Evolutionary conservation across 805 yeast species (phyloP).

Genomic region (Wickerhamomyces canadensis): DNA sequence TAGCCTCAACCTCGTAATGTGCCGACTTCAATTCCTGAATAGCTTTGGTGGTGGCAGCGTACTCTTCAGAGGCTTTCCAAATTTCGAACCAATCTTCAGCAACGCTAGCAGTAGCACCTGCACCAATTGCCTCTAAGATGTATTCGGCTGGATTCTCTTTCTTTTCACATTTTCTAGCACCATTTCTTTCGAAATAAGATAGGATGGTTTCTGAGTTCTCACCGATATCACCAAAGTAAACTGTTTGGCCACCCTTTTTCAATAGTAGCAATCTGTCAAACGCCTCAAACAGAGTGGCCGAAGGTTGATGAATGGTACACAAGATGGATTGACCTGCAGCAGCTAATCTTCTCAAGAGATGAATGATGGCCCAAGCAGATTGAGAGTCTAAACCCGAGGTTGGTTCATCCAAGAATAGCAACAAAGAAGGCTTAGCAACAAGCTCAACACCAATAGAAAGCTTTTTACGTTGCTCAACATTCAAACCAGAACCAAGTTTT

Average conservation of each 20-base stretch:
- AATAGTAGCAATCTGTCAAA: conserved; percentile 30
- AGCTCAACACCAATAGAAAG: conserved; percentile 1
- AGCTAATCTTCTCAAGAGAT: conserved; percentile 37
- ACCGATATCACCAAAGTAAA: conserved; percentile 69
- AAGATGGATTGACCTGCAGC: conserved; percentile 1
- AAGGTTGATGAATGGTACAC: conserved; percentile 33
- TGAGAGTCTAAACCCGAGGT: conserved; percentile 1
- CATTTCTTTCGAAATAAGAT: conserved; percentile 44
- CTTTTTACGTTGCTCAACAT: conserved; percentile 1
- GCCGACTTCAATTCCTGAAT: conserved; percentile 11
- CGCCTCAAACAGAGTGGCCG: conserved; percentile 6
- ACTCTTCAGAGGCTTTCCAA: conserved; percentile 47
- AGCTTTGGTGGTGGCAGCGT: conserved; percentile 24
- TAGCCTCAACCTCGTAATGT: neutral
- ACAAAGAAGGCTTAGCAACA: conserved; percentile 1
- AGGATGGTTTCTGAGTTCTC: conserved; percentile 41
- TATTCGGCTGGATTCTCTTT: conserved; percentile 73
- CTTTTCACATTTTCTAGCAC: conserved; percentile 53
- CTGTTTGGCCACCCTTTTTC: conserved; percentile 68
- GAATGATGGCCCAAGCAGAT: conserved; percentile 12
- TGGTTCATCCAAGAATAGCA: conserved; percentile 1
- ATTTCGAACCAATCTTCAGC: conserved; percentile 54
- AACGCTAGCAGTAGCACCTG: conserved; percentile 63
- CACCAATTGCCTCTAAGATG: conserved; percentile 67
- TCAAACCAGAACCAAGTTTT: conserved; percentile 1